A percentile compares a stretch with the other conserved stretches of the same genome.
These are phyloP conservation scores for Graphilbum fragrans DNA, from an alignment of 2,329 filamentous ascomycete species.

Conservation along the genomic window DNA sequence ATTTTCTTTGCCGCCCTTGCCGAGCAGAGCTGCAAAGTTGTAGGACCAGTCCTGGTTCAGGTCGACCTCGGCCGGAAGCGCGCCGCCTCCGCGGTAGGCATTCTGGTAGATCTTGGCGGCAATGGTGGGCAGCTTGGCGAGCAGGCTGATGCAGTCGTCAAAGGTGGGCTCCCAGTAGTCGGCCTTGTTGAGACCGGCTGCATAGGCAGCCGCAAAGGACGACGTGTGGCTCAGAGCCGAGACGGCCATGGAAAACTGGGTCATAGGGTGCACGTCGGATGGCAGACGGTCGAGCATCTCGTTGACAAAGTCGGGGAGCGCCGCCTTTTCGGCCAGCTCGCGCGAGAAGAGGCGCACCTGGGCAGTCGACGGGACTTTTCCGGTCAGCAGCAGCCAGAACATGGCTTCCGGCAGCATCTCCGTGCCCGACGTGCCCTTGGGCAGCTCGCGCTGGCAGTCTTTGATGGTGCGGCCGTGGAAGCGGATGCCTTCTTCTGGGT, in stretches of 20 bases:
- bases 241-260: slow-evolving; percentile 89
- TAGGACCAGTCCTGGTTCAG: slow-evolving; percentile 90
- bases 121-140: slow-evolving; percentile 93
- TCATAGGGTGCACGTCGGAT: slow-evolving; percentile 90
- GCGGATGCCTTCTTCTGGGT: slow-evolving; percentile 92
- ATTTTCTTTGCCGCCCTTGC: slow-evolving; percentile 77
- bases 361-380: slow-evolving; percentile 69
- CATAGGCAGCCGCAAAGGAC: slow-evolving; percentile 87
- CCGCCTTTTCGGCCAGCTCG: slow-evolving; percentile 76
- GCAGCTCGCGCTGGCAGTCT: slow-evolving; percentile 87
- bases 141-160: slow-evolving; percentile 83
- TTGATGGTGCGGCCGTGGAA: slow-evolving; percentile 98
- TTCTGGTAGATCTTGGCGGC: slow-evolving; percentile 98
- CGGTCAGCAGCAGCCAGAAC: slow-evolving; percentile 97
- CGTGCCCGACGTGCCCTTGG: slow-evolving; percentile 82
- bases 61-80: slow-evolving; percentile 67
- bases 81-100: slow-evolving; percentile 61
- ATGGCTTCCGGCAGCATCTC: slow-evolving; percentile 98
- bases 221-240: slow-evolving; percentile 93
- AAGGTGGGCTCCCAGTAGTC: slow-evolving; percentile 99
- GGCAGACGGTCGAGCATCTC: slow-evolving; percentile 88
- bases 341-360: slow-evolving; percentile 77
- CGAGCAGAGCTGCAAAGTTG: slow-evolving; percentile 95
- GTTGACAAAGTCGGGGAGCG: slow-evolving; percentile 70
- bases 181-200: slow-evolving; percentile 80